These are phyloP conservation scores for Yarrowia osloensis DNA, from an alignment of 805 yeast species.

Conservation along the genomic window DNA sequence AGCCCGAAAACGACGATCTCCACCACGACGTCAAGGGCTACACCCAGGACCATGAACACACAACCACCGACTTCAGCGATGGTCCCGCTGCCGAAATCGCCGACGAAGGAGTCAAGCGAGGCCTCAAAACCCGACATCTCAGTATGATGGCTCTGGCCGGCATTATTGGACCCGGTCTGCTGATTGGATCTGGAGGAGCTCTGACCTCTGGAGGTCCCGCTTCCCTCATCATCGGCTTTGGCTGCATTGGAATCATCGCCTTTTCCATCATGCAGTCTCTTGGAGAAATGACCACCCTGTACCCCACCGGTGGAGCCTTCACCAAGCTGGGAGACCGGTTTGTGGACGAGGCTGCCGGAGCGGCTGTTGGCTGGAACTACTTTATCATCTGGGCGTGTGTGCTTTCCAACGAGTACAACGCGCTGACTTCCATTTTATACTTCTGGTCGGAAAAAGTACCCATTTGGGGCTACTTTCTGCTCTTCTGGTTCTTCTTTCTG, in stretches of 20 bases:
- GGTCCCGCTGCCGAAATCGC: conserved; percentile 19
- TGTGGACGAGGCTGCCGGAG: conserved; percentile 52
- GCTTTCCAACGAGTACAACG: conserved; percentile 54
- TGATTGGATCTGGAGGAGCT: conserved; percentile 61
- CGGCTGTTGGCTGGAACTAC: conserved; percentile 52
- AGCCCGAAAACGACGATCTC: not conserved
- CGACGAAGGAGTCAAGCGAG: conserved; percentile 44
- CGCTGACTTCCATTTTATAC: conserved; percentile 48
- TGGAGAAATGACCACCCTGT: conserved; percentile 57
- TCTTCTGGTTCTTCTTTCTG: conserved; percentile 56
- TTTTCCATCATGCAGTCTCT: conserved; percentile 55
- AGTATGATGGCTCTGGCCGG: conserved; percentile 85
- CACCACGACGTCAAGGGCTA: conserved; percentile 4
- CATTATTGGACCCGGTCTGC: conserved; percentile 79
- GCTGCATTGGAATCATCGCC: conserved; percentile 53
- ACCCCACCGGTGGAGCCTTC: conserved; percentile 58
- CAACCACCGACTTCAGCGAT: conserved; percentile 19
- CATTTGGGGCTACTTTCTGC: conserved; percentile 52
- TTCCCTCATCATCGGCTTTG: conserved; percentile 53
- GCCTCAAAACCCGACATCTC: conserved; percentile 63
- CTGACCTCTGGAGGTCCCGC: conserved; percentile 54
- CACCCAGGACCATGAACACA: not conserved
- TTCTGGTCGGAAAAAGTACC: conserved; percentile 52
- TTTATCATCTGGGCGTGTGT: conserved; percentile 53
- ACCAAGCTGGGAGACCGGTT: conserved; percentile 51